Base-by-base conservation (phyloP, 371 early-diverging fungal species). In the Paraphysoderma sedebokerense region DNA sequence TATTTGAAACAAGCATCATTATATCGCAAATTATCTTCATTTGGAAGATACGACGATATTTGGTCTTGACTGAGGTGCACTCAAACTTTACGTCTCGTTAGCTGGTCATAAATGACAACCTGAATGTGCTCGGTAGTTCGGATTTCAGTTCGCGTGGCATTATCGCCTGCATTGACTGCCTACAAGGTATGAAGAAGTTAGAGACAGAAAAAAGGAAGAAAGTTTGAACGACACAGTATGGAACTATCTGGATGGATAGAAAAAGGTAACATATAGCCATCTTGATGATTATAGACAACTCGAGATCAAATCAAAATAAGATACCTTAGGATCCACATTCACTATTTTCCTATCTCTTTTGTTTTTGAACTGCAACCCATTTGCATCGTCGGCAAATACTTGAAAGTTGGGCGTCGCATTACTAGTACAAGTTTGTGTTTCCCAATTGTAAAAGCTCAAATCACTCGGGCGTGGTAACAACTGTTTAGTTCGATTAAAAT, bases 381-480 rank as follows among this genome's bases (percentile, higher is more conserved):
- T 63, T 54, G 65, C 70, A 32, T 72, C 61, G 49, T 72, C 73
- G 3, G 73, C 65, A 50, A 70, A 63, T 15, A 72, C 73, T 50
- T 72, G 73, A 42, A 68, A 72, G 38, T 72, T 72, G 17, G 68
- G 67, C 6, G 70, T 70, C 20, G 65, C 62, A 47, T 66, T 70
- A 47, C 47, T 50, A 0, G 69, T 70, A 55, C 69, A 66, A 0
- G 59, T 66, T 41, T 68, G 68, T 9, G 70, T 72, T 42, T 70
- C 70, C 73, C 73, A 70, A 52, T 72, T 70, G 59, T 63, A 72
- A 42, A 70, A 72, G 23, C 58, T 58, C 66, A 72, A 53, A 50
- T 72, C 73, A 5, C 58, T 47, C 11, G 68, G 60, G 27, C 66
- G 52, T 13, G 73, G 73, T 40, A 62, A 35, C 33, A 72, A 35